phyloP scores from a whole-genome alignment of 768 basidiomycete species.

The Amanita jacksonii region DNA sequence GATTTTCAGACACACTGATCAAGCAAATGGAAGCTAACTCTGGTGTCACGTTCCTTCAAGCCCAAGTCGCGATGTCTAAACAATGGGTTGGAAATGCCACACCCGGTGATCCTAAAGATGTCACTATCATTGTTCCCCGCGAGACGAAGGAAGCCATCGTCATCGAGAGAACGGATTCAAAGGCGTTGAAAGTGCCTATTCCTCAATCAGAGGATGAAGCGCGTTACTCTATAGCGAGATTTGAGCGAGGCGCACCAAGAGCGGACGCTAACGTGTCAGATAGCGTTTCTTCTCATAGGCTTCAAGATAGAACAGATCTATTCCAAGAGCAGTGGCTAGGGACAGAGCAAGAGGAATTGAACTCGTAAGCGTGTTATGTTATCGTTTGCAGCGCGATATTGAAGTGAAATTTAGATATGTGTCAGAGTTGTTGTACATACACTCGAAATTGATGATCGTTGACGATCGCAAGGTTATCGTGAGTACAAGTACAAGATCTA shows the following conservation, averaged over 20 bases:
- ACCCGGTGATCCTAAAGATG: conserved; percentile 35
- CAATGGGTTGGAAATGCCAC: conserved; percentile 55
- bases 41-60: conserved; percentile 75
- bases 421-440: conserved; percentile 75
- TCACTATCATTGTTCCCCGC: conserved; percentile 48
- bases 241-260: conserved; percentile 62
- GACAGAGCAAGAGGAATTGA: conserved; percentile 70
- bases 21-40: conserved; percentile 61
- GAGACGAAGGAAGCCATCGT: conserved; percentile 40
- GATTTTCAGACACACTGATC: conserved; percentile 35
- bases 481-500: conserved; percentile 19
- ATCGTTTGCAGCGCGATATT: conserved; percentile 8
- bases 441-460: conserved; percentile 89
- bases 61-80: conserved; percentile 76
- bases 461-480: conserved; percentile 88
- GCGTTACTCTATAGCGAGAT: conserved; percentile 51
- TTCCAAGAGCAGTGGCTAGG: conserved; percentile 82
- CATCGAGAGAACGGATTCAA: conserved; percentile 38
- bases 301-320: conserved; percentile 52
- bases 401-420: conserved; percentile 46
- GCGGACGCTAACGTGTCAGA: conserved; percentile 60
- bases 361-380: conserved; percentile 44
- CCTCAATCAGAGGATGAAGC: conserved; percentile 66
- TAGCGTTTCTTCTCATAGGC: conserved; percentile 72
- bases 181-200: conserved; percentile 55